A percentile compares a stretch with the other conserved stretches of the same genome.
phyloP scores from a whole-genome alignment of 2,329 filamentous ascomycete species.

The Fusarium acutatum region DNA sequence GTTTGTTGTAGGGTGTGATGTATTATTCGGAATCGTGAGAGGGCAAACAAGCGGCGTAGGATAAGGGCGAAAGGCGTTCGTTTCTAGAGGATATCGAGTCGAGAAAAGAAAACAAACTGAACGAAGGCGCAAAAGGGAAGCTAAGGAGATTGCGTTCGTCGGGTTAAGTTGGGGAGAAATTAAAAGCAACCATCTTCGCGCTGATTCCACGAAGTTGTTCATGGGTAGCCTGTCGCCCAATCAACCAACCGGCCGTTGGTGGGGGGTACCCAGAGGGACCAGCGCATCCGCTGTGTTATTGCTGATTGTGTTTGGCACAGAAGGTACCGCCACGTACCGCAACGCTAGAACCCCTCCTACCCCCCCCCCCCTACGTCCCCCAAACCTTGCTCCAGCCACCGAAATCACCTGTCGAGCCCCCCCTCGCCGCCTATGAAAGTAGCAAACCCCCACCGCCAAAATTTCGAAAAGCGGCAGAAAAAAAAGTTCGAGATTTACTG shows the following conservation, averaged over 20 bases:
- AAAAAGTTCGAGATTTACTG: too few species aligned
- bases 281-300: constrained; percentile 10
- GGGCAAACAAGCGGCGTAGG: not conserved
- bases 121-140: constrained; percentile 14
- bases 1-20: constrained; percentile 16
- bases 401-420: too few species aligned
- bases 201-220: constrained; percentile 40
- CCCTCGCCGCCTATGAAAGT: too few species aligned
- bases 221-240: constrained; percentile 40
- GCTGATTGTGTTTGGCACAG: not conserved
- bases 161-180: constrained; percentile 42
- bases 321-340: constrained; percentile 28
- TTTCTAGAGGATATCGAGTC: constrained; percentile 7
- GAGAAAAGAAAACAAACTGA: not conserved
- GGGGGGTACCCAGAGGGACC: constrained; percentile 40
- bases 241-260: constrained; percentile 40
- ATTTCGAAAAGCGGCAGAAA: too few species aligned
- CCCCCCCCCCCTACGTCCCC: too few species aligned
- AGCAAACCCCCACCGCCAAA: too few species aligned
- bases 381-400: too few species aligned
- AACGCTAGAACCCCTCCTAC: constrained; percentile 19
- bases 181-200: constrained; percentile 39
- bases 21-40: constrained; percentile 26
- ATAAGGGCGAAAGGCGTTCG: not conserved
- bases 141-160: constrained; percentile 36